Conservation (phyloP, 345 rosid species). For the Populus tremula region DNA sequence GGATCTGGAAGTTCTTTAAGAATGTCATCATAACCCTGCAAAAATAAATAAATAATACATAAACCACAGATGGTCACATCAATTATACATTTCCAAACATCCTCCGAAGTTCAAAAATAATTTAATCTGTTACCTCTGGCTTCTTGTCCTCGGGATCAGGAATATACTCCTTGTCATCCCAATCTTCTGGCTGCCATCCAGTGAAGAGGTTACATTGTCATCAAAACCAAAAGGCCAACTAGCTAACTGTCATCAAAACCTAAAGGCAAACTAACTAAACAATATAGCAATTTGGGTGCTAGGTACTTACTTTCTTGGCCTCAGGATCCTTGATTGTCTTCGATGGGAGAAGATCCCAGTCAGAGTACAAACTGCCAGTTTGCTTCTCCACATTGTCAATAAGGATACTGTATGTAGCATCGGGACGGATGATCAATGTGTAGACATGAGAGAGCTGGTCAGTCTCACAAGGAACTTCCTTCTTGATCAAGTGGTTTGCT, state of each 20-base stretch:
- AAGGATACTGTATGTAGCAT: slow-evolving; percentile 89
- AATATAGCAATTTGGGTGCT: not conserved
- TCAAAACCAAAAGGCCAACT: not conserved
- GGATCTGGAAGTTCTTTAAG: slow-evolving; percentile 83
- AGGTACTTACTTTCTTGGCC: slow-evolving; percentile 66
- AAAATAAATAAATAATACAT: not conserved
- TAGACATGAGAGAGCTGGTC: slow-evolving; percentile 96
- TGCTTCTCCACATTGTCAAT: slow-evolving; percentile 91
- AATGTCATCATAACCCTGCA: slow-evolving; percentile 89
- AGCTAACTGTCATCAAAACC: too few species aligned
- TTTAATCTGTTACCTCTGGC: slow-evolving; percentile 62
- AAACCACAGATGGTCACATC: not conserved
- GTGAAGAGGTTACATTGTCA: slow-evolving; percentile 1
- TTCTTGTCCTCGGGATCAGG: slow-evolving; percentile 92
- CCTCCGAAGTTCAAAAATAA: not conserved
- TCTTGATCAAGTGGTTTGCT: slow-evolving; percentile 83
- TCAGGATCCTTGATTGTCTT: slow-evolving; percentile 90
- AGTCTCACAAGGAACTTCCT: slow-evolving; percentile 98
- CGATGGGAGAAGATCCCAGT: slow-evolving; percentile 92
- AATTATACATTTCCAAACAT: not conserved
- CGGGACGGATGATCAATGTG: slow-evolving; percentile 85
- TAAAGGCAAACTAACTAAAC: not conserved
- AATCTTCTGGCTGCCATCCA: slow-evolving; percentile 82
- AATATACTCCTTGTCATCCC: slow-evolving; percentile 91
- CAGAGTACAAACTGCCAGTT: slow-evolving; percentile 83